Evolutionary conservation across 257 asterid species (phyloP).

Genomic region (Lithospermum erythrorhizon): DNA sequence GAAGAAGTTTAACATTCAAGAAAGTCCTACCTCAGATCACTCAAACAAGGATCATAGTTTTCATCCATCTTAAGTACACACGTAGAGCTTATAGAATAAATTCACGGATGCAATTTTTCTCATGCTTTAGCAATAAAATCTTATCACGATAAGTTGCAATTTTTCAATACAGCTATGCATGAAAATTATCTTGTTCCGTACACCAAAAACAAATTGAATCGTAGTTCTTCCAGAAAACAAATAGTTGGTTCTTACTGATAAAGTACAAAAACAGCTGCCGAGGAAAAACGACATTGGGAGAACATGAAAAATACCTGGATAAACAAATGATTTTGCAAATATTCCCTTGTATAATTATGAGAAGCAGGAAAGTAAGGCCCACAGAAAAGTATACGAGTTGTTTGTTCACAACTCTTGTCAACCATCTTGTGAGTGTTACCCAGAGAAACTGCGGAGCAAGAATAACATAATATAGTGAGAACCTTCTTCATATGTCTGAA

Average conservation of each 20-base stretch:
- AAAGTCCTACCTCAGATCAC: too few relatives aligned
- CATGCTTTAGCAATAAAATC: too few relatives aligned
- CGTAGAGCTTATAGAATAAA: too few relatives aligned
- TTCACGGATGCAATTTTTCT: too few relatives aligned
- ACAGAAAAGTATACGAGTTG: slow-evolving; percentile 70
- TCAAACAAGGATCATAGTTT: too few relatives aligned
- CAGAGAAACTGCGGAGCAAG: slow-evolving; percentile 22
- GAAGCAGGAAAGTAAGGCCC: slow-evolving; percentile 74
- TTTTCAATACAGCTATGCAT: too few relatives aligned
- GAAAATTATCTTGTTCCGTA: background rate
- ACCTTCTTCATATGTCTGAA: background rate
- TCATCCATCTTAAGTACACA: too few relatives aligned
- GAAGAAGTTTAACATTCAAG: too few relatives aligned
- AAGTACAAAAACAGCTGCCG: background rate
- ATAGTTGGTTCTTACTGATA: background rate
- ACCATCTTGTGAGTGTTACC: slow-evolving; percentile 26
- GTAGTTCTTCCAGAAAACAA: background rate
- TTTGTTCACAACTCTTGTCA: slow-evolving; percentile 10
- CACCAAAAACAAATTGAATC: background rate
- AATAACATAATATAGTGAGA: slow-evolving; percentile 8
- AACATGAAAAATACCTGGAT: slow-evolving; percentile 38
- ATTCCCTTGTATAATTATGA: slow-evolving; percentile 64
- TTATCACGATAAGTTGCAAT: too few relatives aligned
- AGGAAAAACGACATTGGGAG: background rate
- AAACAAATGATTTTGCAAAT: slow-evolving; percentile 49